Percentiles rank a stretch among this genome's conserved stretches.
These are phyloP conservation scores for Physocladia obscura DNA, from an alignment of 192 early-diverging fungal species.

Conservation along the genomic window DNA sequence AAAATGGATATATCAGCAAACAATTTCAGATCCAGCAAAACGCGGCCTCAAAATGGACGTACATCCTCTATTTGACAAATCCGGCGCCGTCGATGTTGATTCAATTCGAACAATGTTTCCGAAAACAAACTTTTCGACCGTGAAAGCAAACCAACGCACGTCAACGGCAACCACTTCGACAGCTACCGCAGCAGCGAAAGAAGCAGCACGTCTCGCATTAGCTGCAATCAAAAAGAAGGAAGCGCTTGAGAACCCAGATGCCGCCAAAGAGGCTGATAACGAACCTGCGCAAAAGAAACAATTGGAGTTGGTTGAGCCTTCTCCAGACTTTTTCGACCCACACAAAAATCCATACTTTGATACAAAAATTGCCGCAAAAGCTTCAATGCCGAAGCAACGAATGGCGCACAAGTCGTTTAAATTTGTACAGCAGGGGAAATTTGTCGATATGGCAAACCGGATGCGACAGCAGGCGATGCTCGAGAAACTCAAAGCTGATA, in stretches of 20 bases:
- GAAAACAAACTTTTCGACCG: slow-evolving; percentile 58
- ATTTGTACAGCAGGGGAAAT: slow-evolving; percentile 84
- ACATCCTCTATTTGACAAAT: slow-evolving; percentile 37
- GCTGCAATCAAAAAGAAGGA: neutral
- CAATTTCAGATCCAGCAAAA: slow-evolving; percentile 22
- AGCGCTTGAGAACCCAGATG: neutral
- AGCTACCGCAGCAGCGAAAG: slow-evolving; percentile 30
- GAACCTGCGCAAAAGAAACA: slow-evolving; percentile 42
- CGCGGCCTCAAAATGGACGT: slow-evolving; percentile 46
- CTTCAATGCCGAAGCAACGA: slow-evolving; percentile 42
- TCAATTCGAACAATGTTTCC: slow-evolving; percentile 56
- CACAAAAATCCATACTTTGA: slow-evolving; percentile 90
- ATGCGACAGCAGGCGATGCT: slow-evolving; percentile 69
- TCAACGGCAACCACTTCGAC: slow-evolving; percentile 12
- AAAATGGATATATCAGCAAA: neutral
- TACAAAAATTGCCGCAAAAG: slow-evolving; percentile 53
- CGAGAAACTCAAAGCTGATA: slow-evolving; percentile 71
- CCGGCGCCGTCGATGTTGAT: slow-evolving; percentile 41
- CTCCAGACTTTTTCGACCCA: slow-evolving; percentile 58
- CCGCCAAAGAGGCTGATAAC: neutral
- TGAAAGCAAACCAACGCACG: slow-evolving; percentile 72
- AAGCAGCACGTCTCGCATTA: neutral
- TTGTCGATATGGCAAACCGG: slow-evolving; percentile 77
- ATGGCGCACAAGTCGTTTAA: slow-evolving; percentile 53
- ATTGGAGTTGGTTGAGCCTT: slow-evolving; percentile 51